These are phyloP conservation scores for Podaxis pistillaris DNA, from an alignment of 768 basidiomycete genomes.

Conservation along the genomic window DNA sequence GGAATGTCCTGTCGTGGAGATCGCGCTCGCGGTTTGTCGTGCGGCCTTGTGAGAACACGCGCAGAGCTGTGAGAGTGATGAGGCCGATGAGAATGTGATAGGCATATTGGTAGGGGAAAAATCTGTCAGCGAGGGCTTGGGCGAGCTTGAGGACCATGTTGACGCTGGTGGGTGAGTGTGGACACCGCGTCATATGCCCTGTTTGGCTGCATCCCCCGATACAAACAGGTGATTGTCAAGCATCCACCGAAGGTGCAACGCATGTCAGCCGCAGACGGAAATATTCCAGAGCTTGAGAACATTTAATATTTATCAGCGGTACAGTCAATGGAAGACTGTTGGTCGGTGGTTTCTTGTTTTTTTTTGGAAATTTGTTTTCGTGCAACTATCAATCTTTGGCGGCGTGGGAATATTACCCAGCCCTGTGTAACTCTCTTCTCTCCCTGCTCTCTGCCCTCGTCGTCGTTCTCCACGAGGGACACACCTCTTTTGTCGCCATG, in stretches of 20 bases:
- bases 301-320: neutral
- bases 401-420: slow-evolving; percentile 8
- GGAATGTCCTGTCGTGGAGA: slow-evolving; percentile 66
- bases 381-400: neutral
- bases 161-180: neutral
- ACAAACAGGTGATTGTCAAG: neutral
- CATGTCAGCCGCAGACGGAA: neutral
- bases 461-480: slow-evolving; percentile 8
- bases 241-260: neutral
- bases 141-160: slow-evolving; percentile 6
- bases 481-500: slow-evolving; percentile 10
- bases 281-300: neutral
- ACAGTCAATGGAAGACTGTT: neutral
- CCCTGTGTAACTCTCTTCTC: slow-evolving; percentile 10
- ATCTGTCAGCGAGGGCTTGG: neutral
- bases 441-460: neutral
- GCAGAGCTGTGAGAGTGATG: slow-evolving; percentile 44
- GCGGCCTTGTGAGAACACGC: slow-evolving; percentile 66
- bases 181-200: neutral
- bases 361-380: neutral
- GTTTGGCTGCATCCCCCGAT: neutral
- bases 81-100: slow-evolving; percentile 48
- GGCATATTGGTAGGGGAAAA: slow-evolving; percentile 57
- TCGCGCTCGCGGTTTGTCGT: slow-evolving; percentile 72
- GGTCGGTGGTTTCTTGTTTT: neutral